Percentiles rank a stretch among this genome's conserved stretches.
Conservation (phyloP, 768 basidiomycete genomes). For the Sporobolomyces roseus region DNA sequence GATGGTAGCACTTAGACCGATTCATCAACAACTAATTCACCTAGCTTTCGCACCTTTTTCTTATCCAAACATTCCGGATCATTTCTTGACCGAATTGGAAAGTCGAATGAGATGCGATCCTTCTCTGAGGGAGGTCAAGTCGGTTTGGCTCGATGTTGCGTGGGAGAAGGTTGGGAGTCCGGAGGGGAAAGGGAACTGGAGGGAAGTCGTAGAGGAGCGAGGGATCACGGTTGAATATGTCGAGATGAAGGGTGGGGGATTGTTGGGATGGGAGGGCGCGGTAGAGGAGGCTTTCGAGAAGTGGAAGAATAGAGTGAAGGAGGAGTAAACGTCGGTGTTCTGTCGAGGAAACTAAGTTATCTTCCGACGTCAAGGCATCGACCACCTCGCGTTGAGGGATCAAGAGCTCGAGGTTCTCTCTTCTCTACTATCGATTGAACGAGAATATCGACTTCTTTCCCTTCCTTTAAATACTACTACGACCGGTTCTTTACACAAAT, state of each 20-base stretch:
- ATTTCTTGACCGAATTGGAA: neutral
- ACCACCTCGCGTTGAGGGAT: no score
- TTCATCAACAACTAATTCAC: neutral
- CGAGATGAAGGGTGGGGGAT: neutral
- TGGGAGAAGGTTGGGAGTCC: neutral
- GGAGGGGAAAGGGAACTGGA: neutral
- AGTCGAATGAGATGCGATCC: neutral
- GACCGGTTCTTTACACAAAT: neutral
- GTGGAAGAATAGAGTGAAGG: neutral
- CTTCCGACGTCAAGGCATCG: no score
- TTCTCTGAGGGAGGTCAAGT: neutral
- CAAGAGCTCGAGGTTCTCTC: no score
- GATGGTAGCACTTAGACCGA: no score
- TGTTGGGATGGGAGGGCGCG: neutral
- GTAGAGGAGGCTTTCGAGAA: neutral
- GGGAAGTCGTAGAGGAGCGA: neutral
- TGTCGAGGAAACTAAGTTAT: no score
- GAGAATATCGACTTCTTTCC: no score
- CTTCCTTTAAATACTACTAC: no score
- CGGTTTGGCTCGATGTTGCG: neutral
- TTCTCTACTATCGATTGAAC: no score
- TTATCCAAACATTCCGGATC: neutral
- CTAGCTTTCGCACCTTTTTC: neutral
- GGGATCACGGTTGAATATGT: neutral
- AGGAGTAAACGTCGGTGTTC: no score